Conservation (phyloP, 306 rosid species). For the Parietaria judaica region DNA sequence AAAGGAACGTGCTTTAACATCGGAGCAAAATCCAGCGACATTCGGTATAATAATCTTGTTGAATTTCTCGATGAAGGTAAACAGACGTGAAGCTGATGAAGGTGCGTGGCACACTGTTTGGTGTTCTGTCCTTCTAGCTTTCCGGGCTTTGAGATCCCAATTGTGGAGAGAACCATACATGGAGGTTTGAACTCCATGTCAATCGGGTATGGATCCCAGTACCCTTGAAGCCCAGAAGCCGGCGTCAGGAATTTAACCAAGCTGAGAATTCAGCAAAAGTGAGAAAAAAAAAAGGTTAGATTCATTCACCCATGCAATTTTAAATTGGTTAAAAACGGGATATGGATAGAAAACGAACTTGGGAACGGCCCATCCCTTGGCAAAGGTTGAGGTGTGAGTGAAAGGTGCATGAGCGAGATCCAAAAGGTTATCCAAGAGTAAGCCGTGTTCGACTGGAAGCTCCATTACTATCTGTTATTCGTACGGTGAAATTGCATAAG, state of each 20-base stretch:
- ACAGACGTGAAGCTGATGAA: slow-evolving; percentile 94
- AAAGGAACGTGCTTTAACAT: slow-evolving; percentile 74
- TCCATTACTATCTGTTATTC: slow-evolving; percentile 75
- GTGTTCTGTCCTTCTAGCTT: slow-evolving; percentile 76
- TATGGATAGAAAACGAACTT: slow-evolving; percentile 51
- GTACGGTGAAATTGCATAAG: slow-evolving; percentile 11
- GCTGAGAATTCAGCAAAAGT: slow-evolving; percentile 47
- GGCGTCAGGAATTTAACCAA: slow-evolving; percentile 88
- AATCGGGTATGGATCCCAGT: slow-evolving; percentile 96
- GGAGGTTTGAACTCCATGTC: slow-evolving; percentile 97
- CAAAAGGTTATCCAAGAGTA: slow-evolving; percentile 92
- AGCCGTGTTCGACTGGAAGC: slow-evolving; percentile 87
- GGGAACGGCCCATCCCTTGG: slow-evolving; percentile 96
- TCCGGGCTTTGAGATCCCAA: slow-evolving; percentile 94
- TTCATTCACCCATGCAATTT: background rate
- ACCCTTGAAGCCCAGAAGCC: slow-evolving; percentile 79
- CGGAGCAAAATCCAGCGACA: slow-evolving; percentile 90
- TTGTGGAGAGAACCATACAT: slow-evolving; percentile 89
- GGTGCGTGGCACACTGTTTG: slow-evolving; percentile 62
- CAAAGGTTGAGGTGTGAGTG: slow-evolving; percentile 96
- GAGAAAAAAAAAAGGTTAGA: slow-evolving; percentile 2
- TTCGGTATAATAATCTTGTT: slow-evolving; percentile 81
- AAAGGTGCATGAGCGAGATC: slow-evolving; percentile 99
- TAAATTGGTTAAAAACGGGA: background rate
- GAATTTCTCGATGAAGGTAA: slow-evolving; percentile 71